Conservation (phyloP, 208 protist species). For the Porcisia hertigi region DNA sequence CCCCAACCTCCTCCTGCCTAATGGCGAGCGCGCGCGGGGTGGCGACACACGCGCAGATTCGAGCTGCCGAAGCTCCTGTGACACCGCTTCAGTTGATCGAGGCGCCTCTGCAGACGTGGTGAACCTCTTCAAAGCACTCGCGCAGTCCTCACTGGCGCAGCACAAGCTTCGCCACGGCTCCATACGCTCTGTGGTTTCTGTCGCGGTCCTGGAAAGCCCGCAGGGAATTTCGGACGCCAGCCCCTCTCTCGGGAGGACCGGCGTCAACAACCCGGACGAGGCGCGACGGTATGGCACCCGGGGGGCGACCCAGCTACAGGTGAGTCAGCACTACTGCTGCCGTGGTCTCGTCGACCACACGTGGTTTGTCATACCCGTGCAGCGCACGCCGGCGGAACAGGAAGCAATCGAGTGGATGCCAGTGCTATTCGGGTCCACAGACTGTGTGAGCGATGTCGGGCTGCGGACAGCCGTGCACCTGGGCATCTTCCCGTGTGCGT, state of each 20-base stretch:
- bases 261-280: background rate
- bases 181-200: conserved; percentile 67
- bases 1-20: conserved; percentile 28
- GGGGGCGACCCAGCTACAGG: conserved; percentile 6
- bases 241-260: background rate
- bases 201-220: conserved; percentile 54
- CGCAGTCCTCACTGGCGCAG: conserved; percentile 66
- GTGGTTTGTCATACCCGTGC: conserved; percentile 65
- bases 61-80: background rate
- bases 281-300: background rate
- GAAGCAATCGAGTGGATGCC: conserved; percentile 77
- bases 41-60: background rate
- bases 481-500: conserved; percentile 47
- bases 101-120: conserved; percentile 18
- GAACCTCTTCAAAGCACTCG: conserved; percentile 61
- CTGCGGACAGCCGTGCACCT: conserved; percentile 72
- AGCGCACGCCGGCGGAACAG: conserved; percentile 42
- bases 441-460: conserved; percentile 67
- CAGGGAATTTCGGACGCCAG: background rate
- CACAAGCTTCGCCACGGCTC: conserved; percentile 64
- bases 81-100: background rate
- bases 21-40: background rate
- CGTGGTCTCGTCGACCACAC: conserved; percentile 70
- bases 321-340: conserved; percentile 36
- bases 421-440: conserved; percentile 62